These are phyloP conservation scores for Fraxinus latifolia DNA, from an alignment of 305 asterid genomes.

Conservation along the genomic window DNA sequence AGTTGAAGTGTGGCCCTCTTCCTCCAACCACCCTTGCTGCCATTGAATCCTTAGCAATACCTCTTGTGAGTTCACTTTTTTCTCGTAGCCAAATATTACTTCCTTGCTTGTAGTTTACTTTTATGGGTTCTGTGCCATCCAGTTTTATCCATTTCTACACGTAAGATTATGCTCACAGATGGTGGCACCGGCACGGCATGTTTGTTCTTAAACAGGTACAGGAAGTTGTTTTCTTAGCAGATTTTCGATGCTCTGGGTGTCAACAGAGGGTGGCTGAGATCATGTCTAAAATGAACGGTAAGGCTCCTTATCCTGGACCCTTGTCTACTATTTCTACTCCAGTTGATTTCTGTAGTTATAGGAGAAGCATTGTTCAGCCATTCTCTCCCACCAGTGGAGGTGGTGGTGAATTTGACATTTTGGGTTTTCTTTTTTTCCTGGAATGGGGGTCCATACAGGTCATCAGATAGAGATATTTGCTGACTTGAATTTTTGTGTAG, in stretches of 20 bases:
- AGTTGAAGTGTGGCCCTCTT: slow-evolving; percentile 13
- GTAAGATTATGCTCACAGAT: background rate
- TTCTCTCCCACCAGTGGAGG: background rate
- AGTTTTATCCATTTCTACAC: background rate
- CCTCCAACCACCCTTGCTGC: slow-evolving; percentile 58
- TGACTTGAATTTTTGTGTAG: background rate
- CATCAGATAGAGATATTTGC: background rate
- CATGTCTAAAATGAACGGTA: slow-evolving; percentile 71
- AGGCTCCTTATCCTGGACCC: background rate
- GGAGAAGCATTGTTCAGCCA: background rate
- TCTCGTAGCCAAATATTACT: background rate
- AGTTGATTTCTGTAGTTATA: background rate
- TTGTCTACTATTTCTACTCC: background rate
- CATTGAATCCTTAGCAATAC: slow-evolving; percentile 68
- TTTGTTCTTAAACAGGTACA: slow-evolving; percentile 44
- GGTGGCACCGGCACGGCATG: background rate
- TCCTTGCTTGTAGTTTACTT: background rate
- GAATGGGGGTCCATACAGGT: background rate
- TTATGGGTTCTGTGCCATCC: background rate
- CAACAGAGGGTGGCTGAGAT: slow-evolving; percentile 72
- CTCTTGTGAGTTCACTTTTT: slow-evolving; percentile 48
- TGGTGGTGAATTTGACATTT: background rate
- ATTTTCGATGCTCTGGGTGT: slow-evolving; percentile 64
- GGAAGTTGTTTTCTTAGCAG: slow-evolving; percentile 77
- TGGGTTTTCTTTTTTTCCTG: background rate